Evolutionary conservation across 768 basidiomycete species (phyloP).

Genomic region (Brasilioporus rufonigricans): DNA sequence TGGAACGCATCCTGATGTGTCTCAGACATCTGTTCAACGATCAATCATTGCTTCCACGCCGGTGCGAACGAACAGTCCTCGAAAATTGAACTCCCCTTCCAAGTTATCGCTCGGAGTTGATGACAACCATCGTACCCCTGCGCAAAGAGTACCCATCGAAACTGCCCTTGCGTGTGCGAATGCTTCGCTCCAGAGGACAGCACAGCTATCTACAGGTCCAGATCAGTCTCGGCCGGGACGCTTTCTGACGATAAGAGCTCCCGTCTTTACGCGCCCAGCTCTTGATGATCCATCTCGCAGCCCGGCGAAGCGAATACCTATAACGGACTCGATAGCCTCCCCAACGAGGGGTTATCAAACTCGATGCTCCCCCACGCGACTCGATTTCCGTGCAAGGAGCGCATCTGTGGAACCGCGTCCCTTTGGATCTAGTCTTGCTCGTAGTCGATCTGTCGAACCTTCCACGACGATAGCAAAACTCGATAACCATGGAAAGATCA

Average conservation of each 20-base stretch:
- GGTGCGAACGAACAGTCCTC: slow-evolving; percentile 16
- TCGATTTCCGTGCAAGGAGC: slow-evolving; percentile 28
- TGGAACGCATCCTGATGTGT: slow-evolving; percentile 15
- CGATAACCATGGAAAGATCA: slow-evolving; percentile 11
- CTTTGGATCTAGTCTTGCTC: slow-evolving; percentile 6
- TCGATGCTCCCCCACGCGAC: slow-evolving; percentile 16
- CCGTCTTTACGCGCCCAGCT: slow-evolving; percentile 42
- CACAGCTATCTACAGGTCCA: slow-evolving; percentile 30
- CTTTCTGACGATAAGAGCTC: slow-evolving; percentile 17
- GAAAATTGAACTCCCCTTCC: slow-evolving; percentile 27
- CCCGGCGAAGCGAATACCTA: slow-evolving; percentile 34
- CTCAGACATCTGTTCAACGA: slow-evolving; percentile 23
- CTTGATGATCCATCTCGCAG: slow-evolving; percentile 38
- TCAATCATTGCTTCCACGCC: slow-evolving; percentile 31
- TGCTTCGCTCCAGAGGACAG: slow-evolving; percentile 47
- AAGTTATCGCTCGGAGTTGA: slow-evolving; percentile 35
- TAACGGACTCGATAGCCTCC: slow-evolving; percentile 27
- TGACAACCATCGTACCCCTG: slow-evolving; percentile 54
- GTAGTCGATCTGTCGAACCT: slow-evolving; percentile 34
- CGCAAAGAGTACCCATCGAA: slow-evolving; percentile 58
- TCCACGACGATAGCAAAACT: slow-evolving; percentile 3
- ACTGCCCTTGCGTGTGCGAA: slow-evolving; percentile 50
- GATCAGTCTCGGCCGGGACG: slow-evolving; percentile 21
- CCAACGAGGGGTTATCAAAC: slow-evolving; percentile 16
- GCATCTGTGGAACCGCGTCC: slow-evolving; percentile 37